Evolutionary conservation across 208 protist genomes (phyloP).

Genomic region (Trypanosoma avium): DNA sequence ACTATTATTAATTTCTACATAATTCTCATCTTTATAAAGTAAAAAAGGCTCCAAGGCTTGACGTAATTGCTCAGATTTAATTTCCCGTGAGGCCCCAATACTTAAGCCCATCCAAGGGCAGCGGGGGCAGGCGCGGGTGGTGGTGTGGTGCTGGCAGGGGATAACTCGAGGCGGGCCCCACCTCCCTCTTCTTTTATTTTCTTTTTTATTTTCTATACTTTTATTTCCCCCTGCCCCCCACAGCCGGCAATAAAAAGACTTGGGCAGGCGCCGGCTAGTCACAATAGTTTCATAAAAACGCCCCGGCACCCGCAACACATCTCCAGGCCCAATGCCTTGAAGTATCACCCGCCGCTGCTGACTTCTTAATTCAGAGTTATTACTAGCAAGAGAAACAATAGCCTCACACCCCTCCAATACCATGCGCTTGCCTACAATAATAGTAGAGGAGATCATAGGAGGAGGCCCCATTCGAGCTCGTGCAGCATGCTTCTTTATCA

Average conservation of each 20-base stretch:
- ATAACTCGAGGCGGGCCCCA: conserved; percentile 22
- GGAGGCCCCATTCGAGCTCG: background rate
- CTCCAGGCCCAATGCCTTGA: conserved; percentile 25
- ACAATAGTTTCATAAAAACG: conserved; percentile 27
- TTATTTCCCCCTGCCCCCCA: conserved; percentile 27
- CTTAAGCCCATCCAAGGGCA: conserved; percentile 76
- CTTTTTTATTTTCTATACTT: background rate
- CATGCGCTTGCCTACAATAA: conserved; percentile 48
- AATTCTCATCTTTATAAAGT: background rate
- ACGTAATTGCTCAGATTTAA: conserved; percentile 36
- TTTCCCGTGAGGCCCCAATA: conserved; percentile 25
- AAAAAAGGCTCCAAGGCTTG: conserved; percentile 12
- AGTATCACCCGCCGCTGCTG: conserved; percentile 27
- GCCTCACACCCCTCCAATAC: conserved; percentile 39
- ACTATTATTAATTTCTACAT: background rate
- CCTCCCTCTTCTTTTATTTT: background rate
- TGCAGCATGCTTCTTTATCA: background rate
- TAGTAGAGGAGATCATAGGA: background rate
- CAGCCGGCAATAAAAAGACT: conserved; percentile 24
- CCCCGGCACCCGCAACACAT: conserved; percentile 21
- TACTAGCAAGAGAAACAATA: conserved; percentile 21
- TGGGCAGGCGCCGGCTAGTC: conserved; percentile 12
- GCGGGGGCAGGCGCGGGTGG: conserved; percentile 30
- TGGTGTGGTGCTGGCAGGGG: conserved; percentile 35
- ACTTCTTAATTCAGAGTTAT: background rate